Conservation (phyloP, 2,329 filamentous ascomycete genomes). For the Phaeosphaeriaceae sp. region DNA sequence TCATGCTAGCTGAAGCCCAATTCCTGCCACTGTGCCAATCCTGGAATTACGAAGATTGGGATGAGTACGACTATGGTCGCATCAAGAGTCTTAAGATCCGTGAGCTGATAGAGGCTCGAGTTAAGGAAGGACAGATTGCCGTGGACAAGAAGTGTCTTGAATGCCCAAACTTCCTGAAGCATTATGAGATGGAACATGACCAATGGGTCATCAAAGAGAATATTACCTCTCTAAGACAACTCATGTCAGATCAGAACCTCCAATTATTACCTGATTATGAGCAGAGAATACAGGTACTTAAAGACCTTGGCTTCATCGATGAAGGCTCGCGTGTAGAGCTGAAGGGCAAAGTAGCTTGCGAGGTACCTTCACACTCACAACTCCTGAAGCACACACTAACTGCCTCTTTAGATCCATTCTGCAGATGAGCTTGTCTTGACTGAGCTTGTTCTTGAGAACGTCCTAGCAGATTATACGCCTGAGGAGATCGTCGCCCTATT, state of each 20-base stretch:
- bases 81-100: conserved; percentile 84
- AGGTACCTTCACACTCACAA: conserved; percentile 55
- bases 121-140: conserved; percentile 67
- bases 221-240: conserved; percentile 82
- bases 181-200: conserved; percentile 95
- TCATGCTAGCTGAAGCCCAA: conserved; percentile 69
- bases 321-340: conserved; percentile 85
- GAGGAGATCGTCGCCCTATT: conserved; percentile 95
- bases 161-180: conserved; percentile 84
- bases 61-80: conserved; percentile 81
- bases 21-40: conserved; percentile 72
- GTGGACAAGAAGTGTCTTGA: conserved; percentile 68
- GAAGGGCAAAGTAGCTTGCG: conserved; percentile 97
- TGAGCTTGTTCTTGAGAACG: conserved; percentile 94
- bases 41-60: conserved; percentile 78
- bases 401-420: conserved; percentile 72
- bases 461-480: conserved; percentile 91
- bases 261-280: conserved; percentile 96
- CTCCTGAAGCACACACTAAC: conserved; percentile 10
- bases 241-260: conserved; percentile 95
- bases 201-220: conserved; percentile 97
- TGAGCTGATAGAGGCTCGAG: conserved; percentile 76
- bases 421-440: conserved; percentile 96
- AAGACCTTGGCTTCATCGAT: conserved; percentile 91
- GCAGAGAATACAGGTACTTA: conserved; percentile 89